These are phyloP conservation scores for Platismatia glauca DNA, from an alignment of 495 filamentous ascomycete species.

Conservation along the genomic window DNA sequence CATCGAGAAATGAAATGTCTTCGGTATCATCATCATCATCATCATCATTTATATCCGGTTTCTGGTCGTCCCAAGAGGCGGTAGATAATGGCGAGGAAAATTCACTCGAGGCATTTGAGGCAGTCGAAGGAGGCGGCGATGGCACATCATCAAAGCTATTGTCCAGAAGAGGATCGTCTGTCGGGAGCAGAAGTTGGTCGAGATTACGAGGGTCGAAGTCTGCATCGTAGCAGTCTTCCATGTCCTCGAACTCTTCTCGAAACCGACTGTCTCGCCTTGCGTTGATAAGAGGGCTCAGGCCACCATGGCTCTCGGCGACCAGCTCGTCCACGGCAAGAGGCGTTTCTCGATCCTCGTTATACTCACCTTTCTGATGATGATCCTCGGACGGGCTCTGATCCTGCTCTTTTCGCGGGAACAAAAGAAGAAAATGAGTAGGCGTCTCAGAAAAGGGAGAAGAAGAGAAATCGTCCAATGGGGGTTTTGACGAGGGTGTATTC, in stretches of 20 bases:
- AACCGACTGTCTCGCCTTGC: conserved; percentile 1
- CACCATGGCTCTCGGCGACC: conserved; percentile 10
- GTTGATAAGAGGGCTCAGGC: conserved; percentile 6
- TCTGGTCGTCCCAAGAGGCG: conserved; percentile 20
- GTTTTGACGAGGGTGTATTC: conserved; percentile 21
- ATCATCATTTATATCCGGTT: conserved; percentile 36
- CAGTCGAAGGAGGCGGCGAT: conserved; percentile 9
- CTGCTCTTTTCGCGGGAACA: conserved; percentile 23
- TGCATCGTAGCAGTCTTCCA: conserved; percentile 20
- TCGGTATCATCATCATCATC: conserved; percentile 41
- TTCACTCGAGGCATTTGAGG: not conserved
- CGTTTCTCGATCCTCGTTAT: conserved; percentile 25
- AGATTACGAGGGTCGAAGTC: conserved; percentile 29
- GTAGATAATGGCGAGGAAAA: conserved; percentile 13
- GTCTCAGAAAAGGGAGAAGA: conserved; percentile 47
- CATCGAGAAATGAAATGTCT: conserved; percentile 39
- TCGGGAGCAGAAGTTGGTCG: conserved; percentile 31
- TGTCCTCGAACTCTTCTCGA: conserved; percentile 13
- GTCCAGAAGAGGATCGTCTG: conserved; percentile 34
- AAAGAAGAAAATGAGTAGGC: conserved; percentile 39
- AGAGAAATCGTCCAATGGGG: conserved; percentile 30
- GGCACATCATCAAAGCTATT: conserved; percentile 29
- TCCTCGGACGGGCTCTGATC: conserved; percentile 35
- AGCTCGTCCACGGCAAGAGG: conserved; percentile 16
- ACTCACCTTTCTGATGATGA: conserved; percentile 58